Percentiles rank a stretch among this genome's conserved stretches.
These are phyloP conservation scores for Exophiala spinifera DNA, from an alignment of 2,329 filamentous ascomycete genomes.

Conservation along the genomic window DNA sequence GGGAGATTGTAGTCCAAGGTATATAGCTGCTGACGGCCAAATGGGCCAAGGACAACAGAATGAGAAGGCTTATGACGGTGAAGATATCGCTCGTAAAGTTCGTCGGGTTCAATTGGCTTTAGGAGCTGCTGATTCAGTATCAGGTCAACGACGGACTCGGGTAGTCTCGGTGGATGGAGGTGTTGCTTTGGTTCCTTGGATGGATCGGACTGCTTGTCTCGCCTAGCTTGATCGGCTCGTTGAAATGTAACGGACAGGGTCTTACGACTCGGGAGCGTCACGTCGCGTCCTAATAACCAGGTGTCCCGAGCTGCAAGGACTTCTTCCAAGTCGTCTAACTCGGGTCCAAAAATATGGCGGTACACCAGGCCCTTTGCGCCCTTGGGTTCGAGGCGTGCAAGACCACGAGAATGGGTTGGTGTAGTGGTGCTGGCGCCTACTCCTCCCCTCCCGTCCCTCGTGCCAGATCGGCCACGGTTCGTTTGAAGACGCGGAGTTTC, in stretches of 20 bases:
- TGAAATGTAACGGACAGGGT: constrained; percentile 28
- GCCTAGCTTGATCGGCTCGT: background rate
- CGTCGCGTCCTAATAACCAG: constrained; percentile 48
- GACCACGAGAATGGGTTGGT: constrained; percentile 38
- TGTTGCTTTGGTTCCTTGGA: too few relatives aligned
- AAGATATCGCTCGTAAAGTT: constrained; percentile 13
- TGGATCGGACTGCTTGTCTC: background rate
- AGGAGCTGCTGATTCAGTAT: constrained; percentile 5
- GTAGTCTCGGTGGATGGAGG: background rate
- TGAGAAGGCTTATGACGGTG: constrained; percentile 32
- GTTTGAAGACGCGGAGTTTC: background rate
- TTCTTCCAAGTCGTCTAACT: constrained; percentile 48
- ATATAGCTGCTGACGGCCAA: constrained; percentile 43
- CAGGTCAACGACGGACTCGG: background rate
- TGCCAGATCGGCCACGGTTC: background rate
- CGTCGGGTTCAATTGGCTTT: background rate
- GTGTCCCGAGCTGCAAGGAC: constrained; percentile 48
- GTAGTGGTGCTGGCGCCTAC: too few relatives aligned
- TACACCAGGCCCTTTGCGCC: constrained; percentile 45
- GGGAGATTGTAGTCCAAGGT: constrained; percentile 41
- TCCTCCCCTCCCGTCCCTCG: background rate
- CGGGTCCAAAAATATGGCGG: constrained; percentile 51
- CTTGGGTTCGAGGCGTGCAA: constrained; percentile 36
- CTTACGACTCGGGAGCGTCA: constrained; percentile 49
- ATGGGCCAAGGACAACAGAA: constrained; percentile 52